Conservation (phyloP, 768 basidiomycete genomes). For the Pisolithus orientalis region DNA sequence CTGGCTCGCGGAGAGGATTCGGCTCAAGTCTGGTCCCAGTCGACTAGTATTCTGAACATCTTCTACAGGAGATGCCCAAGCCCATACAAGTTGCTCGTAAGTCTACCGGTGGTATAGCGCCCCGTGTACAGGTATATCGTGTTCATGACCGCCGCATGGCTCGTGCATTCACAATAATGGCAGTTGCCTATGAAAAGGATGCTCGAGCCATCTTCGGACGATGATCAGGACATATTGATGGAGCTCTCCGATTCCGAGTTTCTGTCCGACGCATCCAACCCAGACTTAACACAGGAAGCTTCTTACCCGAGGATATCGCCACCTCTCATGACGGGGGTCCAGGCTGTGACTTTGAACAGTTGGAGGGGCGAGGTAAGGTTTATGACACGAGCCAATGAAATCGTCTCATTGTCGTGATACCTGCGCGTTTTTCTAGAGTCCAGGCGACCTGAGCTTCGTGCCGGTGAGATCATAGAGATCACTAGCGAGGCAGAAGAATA, state of each 20-base stretch:
- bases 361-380: conserved; percentile 25
- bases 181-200: conserved; percentile 5
- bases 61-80: too few relatives aligned
- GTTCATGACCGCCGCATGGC: too few relatives aligned
- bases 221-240: conserved; percentile 33
- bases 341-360: conserved; percentile 25
- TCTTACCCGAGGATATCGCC: conserved; percentile 19
- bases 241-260: conserved; percentile 28
- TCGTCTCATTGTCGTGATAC: background rate
- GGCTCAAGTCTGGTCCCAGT: too few relatives aligned
- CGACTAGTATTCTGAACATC: too few relatives aligned
- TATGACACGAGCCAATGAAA: too few relatives aligned
- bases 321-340: conserved; percentile 6
- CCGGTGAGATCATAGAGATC: conserved; percentile 76
- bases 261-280: conserved; percentile 6
- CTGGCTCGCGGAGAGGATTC: too few relatives aligned
- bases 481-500: conserved; percentile 75
- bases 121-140: too few relatives aligned
- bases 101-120: too few relatives aligned
- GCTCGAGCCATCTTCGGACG: conserved; percentile 24
- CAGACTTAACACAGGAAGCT: conserved; percentile 17
- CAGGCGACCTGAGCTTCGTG: conserved; percentile 69
- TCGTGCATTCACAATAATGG: too few relatives aligned
- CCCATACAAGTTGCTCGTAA: too few relatives aligned
- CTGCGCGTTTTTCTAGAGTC: conserved; percentile 42